A percentile compares a stretch with the other conserved stretches of the same genome.
These are phyloP conservation scores for Wickerhamomyces sydowiorum DNA, from an alignment of 805 yeast genomes.

Conservation along the genomic window DNA sequence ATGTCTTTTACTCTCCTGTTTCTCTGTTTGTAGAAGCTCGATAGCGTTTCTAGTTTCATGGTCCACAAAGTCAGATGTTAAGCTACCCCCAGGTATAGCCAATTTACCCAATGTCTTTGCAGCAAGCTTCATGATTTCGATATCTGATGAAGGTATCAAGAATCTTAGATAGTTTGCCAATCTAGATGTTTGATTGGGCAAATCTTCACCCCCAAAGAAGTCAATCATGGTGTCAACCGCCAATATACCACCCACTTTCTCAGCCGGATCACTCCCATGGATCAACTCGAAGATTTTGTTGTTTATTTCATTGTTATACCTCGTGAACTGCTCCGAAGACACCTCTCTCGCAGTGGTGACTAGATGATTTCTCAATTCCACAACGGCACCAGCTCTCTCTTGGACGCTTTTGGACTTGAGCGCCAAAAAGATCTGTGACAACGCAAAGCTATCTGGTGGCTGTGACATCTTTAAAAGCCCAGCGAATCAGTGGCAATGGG, in stretches of 20 bases:
- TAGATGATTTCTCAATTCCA: constrained; percentile 64
- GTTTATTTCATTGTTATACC: constrained; percentile 81
- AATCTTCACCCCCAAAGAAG: constrained; percentile 79
- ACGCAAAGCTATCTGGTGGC: constrained; percentile 21
- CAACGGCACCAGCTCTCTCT: constrained; percentile 48
- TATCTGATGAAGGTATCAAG: constrained; percentile 75
- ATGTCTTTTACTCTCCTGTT: constrained; percentile 80
- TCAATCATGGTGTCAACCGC: constrained; percentile 88
- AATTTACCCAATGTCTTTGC: constrained; percentile 83
- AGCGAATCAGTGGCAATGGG: too few species aligned
- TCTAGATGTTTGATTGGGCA: constrained; percentile 83
- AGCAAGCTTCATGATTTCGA: constrained; percentile 81
- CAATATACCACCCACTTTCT: constrained; percentile 83
- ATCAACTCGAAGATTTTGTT: constrained; percentile 81
- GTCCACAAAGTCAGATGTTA: constrained; percentile 90
- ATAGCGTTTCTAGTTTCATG: constrained; percentile 83
- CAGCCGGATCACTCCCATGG: constrained; percentile 64
- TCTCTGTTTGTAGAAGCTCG: constrained; percentile 88
- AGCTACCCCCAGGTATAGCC: constrained; percentile 83
- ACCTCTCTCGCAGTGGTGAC: constrained; percentile 73
- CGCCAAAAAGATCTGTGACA: constrained; percentile 30
- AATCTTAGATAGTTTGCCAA: constrained; percentile 84
- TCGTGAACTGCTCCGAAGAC: constrained; percentile 72
- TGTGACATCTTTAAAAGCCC: constrained; percentile 6
- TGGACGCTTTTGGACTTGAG: constrained; percentile 29